Percentiles rank a stretch among this genome's conserved stretches.
phyloP scores from a whole-genome alignment of 352 stramenopile genomes.

The Phytophthora cactorum region DNA sequence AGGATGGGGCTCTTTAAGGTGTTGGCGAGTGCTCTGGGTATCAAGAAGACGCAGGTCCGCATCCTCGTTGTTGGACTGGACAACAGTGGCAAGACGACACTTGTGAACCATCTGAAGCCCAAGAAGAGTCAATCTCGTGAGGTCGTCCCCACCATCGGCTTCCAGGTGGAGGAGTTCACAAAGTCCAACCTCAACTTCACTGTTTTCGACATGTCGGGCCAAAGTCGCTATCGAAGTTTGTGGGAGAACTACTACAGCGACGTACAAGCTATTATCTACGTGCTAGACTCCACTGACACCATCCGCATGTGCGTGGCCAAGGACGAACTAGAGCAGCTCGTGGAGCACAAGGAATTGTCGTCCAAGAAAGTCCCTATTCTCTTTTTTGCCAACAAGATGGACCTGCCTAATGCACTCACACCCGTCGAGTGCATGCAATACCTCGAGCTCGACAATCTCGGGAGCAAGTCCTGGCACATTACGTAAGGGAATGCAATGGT shows the following conservation, averaged over 20 bases:
- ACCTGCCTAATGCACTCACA: slow-evolving; percentile 69
- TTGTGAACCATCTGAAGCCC: slow-evolving; percentile 93
- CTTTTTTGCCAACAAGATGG: slow-evolving; percentile 92
- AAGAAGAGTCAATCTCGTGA: slow-evolving; percentile 85
- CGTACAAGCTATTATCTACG: slow-evolving; percentile 90
- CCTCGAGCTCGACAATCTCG: slow-evolving; percentile 79
- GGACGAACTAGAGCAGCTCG: slow-evolving; percentile 87
- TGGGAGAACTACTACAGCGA: slow-evolving; percentile 91
- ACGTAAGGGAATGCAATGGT: slow-evolving; percentile 48
- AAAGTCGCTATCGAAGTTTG: slow-evolving; percentile 80
- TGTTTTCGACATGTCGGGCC: slow-evolving; percentile 91
- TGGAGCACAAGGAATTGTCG: slow-evolving; percentile 81
- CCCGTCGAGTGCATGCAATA: slow-evolving; percentile 85
- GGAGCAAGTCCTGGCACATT: slow-evolving; percentile 87
- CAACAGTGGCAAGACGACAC: slow-evolving; percentile 92
- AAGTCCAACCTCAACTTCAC: slow-evolving; percentile 94
- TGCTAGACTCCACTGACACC: slow-evolving; percentile 88
- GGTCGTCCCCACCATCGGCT: slow-evolving; percentile 90
- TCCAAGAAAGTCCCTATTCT: slow-evolving; percentile 79
- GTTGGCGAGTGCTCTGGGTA: slow-evolving; percentile 73
- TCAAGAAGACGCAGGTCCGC: slow-evolving; percentile 84
- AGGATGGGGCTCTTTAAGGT: slow-evolving; percentile 89
- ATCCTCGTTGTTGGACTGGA: slow-evolving; percentile 92
- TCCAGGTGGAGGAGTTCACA: slow-evolving; percentile 90
- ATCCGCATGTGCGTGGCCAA: slow-evolving; percentile 89